A percentile compares a stretch with the other conserved stretches of the same genome.
Conservation (phyloP, 75 land plant genomes). For the Pinus tabuliformis region DNA sequence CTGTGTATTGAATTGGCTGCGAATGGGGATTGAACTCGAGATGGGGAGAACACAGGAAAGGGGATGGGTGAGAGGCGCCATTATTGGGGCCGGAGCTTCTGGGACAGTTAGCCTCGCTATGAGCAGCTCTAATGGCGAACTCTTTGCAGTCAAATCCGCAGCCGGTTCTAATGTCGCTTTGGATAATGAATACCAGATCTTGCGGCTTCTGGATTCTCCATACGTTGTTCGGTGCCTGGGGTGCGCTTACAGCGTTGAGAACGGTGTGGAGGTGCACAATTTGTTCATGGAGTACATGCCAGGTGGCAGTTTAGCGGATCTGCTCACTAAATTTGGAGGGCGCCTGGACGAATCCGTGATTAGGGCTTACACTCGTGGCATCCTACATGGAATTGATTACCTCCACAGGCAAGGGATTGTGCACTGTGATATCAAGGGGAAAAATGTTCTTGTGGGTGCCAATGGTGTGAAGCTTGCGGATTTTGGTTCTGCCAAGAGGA, state of each 20-base stretch:
- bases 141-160: constrained; percentile 61
- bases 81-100: constrained; percentile 47
- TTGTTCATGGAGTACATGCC: constrained; percentile 64
- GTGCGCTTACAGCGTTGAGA: constrained; percentile 19
- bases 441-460: constrained; percentile 37
- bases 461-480: constrained; percentile 45
- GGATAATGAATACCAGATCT: constrained; percentile 22
- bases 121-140: constrained; percentile 13
- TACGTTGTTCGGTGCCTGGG: constrained; percentile 40
- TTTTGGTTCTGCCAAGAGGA: constrained; percentile 53
- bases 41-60: no score
- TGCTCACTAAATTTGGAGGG: constrained; percentile 22
- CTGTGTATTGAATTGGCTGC: no score
- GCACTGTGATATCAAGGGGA: constrained; percentile 71
- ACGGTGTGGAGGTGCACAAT: constrained; percentile 25
- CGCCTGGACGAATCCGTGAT: constrained; percentile 31
- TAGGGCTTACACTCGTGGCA: constrained; percentile 26
- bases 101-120: constrained; percentile 51
- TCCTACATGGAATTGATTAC: constrained; percentile 34
- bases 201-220: constrained; percentile 29
- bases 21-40: no score
- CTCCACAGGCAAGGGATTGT: constrained; percentile 42
- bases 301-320: constrained; percentile 45
- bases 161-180: constrained; percentile 5
- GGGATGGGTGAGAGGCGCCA: constrained; percentile 32